Evolutionary conservation across 2,329 filamentous ascomycete species (phyloP), one percentile per base, ranked within the genome.

Genomic region (Metarhizium sp.): DNA sequence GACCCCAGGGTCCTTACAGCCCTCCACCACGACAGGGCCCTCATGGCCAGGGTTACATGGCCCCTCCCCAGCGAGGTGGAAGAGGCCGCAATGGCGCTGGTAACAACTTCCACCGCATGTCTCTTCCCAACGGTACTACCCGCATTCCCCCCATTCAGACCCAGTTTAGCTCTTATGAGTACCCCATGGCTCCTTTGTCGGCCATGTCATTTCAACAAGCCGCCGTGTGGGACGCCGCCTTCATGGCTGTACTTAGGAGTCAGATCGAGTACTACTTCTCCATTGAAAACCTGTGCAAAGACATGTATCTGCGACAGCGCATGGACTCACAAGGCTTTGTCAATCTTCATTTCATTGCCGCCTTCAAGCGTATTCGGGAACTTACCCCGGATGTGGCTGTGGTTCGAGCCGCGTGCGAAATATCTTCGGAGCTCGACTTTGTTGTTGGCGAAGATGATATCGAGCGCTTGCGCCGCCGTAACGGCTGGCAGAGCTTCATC

Each of bases 311-410:
- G 57, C 86, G 94, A 56, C 85, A 83, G 64, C 86, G 92, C 63
- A 97, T 99, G 94, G 92, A 99, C 67, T 89, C 88, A 1, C 89
- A 97, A 69, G 94, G 94, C 18, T 97, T 92, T 66, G 92, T 96
- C 14, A 85, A 84, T 52, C 74, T 99, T 52, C 78, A 80, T 38
- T 81, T 96, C 57, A 86, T 99, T 62, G 81, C 87, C 25, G 80
- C 78, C n/a, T 99, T 99, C 77, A 90, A 90, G 70, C 86, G 94
- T 57, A 86, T 73, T 57, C 68, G 66, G 40, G 66, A 69, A 38
- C 63, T 72, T 38, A 71, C 68, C 10, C 64, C 86, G 0, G 81
- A 96, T 56, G 74, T 86, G 56, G 84, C 89, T 43, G 71, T 92
- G 55, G 75, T 97, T 58, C 88, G 88, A 58, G 78, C 81, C 55